Base-by-base conservation (phyloP, 2,329 filamentous ascomycete species). In the Colletotrichum gigasporum region DNA sequence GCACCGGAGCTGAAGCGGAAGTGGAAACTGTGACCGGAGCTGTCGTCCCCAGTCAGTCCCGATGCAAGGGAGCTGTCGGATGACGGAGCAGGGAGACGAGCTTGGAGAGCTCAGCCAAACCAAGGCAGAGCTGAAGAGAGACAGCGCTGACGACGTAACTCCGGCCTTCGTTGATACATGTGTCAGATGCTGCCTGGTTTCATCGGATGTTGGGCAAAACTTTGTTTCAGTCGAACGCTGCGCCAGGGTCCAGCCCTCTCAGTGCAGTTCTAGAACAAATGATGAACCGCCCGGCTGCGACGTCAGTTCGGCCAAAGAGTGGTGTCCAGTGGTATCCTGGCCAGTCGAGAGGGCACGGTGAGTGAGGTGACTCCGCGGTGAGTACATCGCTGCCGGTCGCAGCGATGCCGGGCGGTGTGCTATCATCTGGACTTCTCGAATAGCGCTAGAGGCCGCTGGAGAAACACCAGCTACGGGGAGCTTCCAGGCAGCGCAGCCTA, bases 131-230 rank as follows among this genome's bases (percentile, higher is more conserved):
- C n/a, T n/a, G n/a, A n/a, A n/a, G n/a, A n/a, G n/a, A n/a, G n/a
- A n/a, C n/a, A n/a, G n/a, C n/a, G n/a, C 20, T 26, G 44, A 18
- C 37, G 16, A 35, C 28, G 12, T 30, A 14, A 22, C 10, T n/a
- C 37, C n/a, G 9, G 35, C 14, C 14, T 18, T 30, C 14, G 7
- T 37, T 37, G 37, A 24, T 50, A 42, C 34, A 16, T 11, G 39
- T 44, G 47, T 54, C 48, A 53, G 48, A 60, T 20, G 18, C 28
- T 35, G 16, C 16, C 48, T 44, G 56, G 56, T 60, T 60, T 60
- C 56, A 60, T 54, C 48, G 56, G 18, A 60, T 60, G 18, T 37
- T 22, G 56, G n/a, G 22, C 20, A 18, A 42, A 52, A 35, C 37
- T 4, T 9, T 60, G 56, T 60, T 54, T 60, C 56, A 60, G 48